Base-by-base conservation (phyloP, 805 yeast genomes). In the Barnettozyma sucrosica region DNA sequence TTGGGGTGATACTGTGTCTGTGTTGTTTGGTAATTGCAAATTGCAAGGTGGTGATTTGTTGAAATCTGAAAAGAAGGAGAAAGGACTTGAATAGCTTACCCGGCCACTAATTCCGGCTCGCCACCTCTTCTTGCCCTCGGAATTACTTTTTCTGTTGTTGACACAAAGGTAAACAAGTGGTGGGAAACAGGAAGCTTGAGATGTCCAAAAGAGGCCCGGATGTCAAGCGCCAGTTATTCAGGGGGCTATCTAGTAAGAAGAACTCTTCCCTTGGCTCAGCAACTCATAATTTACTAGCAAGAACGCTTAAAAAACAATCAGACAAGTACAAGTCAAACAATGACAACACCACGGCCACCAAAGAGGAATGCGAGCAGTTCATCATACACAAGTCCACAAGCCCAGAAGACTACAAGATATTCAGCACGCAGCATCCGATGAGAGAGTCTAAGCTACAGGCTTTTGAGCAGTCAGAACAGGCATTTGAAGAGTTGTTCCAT, bases 341-440 rank as follows among this genome's bases (percentile, higher is more conserved):
- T 38, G 38, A 13, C 39, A 38, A 14, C 51, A 46, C 11, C 51
- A 46, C 11, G 49, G 8, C 32, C 11, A 9, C 30, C 16, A 36
- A 8, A 7, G 50, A 43, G 6, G 47, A 33, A 10, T 3, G 30
- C 3, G 51, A 49, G 19, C 49, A 46, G 41, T 59, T 61, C 36
- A 52, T 61, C 16, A 61, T 61, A 5, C 65, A 61, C 43, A 61
- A 61, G 43, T 49, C 63, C 4, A 52, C 59, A 3, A 51, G 54
- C 7, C 59, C 63, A 4, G 61, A 58, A 14, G 59, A 58, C 26
- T 61, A 53, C 42, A 39, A 42, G 34, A 46, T 61, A 20, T 61
- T 59, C 48, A 53, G 55, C 38, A 41, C 57, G 0, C 10, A 24
- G 5, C 63, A 56, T 36, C 59, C 61, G 7, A 41, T 58, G 7